phyloP scores from a whole-genome alignment of 139 green algal genomes.

The Microglena sp. region DNA sequence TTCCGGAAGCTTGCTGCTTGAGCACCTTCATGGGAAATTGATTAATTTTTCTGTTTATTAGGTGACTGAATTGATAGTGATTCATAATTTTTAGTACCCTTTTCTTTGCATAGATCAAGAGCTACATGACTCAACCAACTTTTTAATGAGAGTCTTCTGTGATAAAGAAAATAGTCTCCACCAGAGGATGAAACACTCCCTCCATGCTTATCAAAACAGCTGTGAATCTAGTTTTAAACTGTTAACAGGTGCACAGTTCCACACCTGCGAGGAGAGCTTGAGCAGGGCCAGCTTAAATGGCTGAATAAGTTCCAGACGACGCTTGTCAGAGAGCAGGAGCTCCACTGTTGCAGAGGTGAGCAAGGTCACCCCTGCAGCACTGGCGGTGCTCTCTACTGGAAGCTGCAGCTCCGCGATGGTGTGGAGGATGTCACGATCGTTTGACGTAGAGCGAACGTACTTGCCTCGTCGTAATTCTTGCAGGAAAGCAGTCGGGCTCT shows the following conservation, averaged over 20 bases:
- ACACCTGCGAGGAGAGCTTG: constrained; percentile 60
- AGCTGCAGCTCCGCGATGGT: constrained; percentile 53
- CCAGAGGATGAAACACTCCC: too few relatives aligned
- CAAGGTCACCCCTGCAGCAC: constrained; percentile 38
- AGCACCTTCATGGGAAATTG: too few relatives aligned
- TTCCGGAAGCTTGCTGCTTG: too few relatives aligned
- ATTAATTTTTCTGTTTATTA: too few relatives aligned
- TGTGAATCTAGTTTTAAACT: too few relatives aligned
- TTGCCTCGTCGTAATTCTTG: constrained; percentile 64
- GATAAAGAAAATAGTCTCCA: too few relatives aligned
- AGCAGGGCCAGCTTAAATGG: constrained; percentile 71
- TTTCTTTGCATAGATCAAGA: too few relatives aligned
- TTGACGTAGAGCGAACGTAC: constrained; percentile 41
- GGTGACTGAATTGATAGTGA: too few relatives aligned
- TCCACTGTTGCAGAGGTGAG: constrained; percentile 56
- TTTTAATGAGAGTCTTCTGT: too few relatives aligned
- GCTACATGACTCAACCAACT: too few relatives aligned
- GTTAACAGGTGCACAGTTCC: not conserved
- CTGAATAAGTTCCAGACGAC: constrained; percentile 54
- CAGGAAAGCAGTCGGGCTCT: constrained; percentile 58
- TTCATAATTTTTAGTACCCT: too few relatives aligned
- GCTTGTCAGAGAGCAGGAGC: constrained; percentile 48
- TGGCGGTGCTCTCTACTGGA: constrained; percentile 46
- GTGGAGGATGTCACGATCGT: constrained; percentile 38
- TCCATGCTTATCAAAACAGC: too few relatives aligned